Conservation (phyloP, 192 early-diverging fungal species). For the Pilobolus umbonatus region DNA sequence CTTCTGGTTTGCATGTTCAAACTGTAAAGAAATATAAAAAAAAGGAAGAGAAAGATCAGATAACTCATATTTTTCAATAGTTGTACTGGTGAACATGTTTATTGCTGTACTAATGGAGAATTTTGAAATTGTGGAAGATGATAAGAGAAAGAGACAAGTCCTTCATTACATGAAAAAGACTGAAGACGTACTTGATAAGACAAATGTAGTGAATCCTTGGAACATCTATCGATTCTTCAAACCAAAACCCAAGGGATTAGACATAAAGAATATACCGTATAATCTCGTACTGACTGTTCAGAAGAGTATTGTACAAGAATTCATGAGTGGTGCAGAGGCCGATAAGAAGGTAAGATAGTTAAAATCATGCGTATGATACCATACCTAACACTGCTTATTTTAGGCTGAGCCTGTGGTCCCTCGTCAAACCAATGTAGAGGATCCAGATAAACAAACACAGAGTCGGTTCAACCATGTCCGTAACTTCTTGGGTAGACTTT, state of each 20-base stretch:
- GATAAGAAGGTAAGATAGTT: neutral
- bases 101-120: conserved; percentile 65
- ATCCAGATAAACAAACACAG: no score
- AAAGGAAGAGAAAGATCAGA: neutral
- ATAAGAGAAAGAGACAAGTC: conserved; percentile 48
- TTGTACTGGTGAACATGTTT: conserved; percentile 59
- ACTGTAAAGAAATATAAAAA: conserved; percentile 41
- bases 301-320: conserved; percentile 46
- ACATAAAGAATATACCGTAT: conserved; percentile 37
- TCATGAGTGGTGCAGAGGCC: conserved; percentile 24
- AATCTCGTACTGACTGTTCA: conserved; percentile 39
- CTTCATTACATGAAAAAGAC: conserved; percentile 35
- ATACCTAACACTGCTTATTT: neutral
- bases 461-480: no score
- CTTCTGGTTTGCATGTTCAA: conserved; percentile 51
- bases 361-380: neutral
- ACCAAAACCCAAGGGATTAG: conserved; percentile 41
- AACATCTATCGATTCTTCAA: conserved; percentile 49
- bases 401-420: no score
- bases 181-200: conserved; percentile 24
- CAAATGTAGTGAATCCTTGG: conserved; percentile 43
- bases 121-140: conserved; percentile 54
- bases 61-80: conserved; percentile 24
- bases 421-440: no score
- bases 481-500: neutral